phyloP scores from a whole-genome alignment of 345 rosid species.

The Erodium maritimum region DNA sequence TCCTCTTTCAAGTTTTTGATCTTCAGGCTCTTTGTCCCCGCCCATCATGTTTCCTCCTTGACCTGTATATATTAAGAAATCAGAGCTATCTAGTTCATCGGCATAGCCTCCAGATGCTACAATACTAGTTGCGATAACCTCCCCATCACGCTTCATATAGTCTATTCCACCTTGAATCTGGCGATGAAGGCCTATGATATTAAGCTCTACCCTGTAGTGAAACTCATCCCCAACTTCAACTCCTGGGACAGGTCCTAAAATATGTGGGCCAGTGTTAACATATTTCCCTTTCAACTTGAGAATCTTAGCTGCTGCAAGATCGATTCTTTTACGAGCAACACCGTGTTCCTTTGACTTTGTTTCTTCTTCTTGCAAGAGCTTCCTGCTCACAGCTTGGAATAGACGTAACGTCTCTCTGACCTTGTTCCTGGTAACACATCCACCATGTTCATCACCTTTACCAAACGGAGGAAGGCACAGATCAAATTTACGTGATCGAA shows the following conservation, averaged over 20 bases:
- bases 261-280: slow-evolving; percentile 27
- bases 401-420: slow-evolving; percentile 74
- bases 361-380: slow-evolving; percentile 66
- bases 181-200: slow-evolving; percentile 65
- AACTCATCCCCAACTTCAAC: slow-evolving; percentile 76
- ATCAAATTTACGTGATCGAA: slow-evolving; percentile 9
- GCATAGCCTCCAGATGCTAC: slow-evolving; percentile 70
- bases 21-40: slow-evolving; percentile 47
- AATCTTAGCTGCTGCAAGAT: slow-evolving; percentile 42
- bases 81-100: slow-evolving; percentile 46
- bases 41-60: slow-evolving; percentile 59
- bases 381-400: slow-evolving; percentile 57
- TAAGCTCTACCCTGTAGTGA: slow-evolving; percentile 65
- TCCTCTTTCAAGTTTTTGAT: slow-evolving; percentile 64
- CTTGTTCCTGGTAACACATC: slow-evolving; percentile 33
- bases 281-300: slow-evolving; percentile 40
- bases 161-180: slow-evolving; percentile 68
- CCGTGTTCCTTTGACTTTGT: slow-evolving; percentile 23
- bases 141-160: slow-evolving; percentile 27
- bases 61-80: slow-evolving; percentile 59
- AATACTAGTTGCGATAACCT: slow-evolving; percentile 47
- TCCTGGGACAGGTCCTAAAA: slow-evolving; percentile 71
- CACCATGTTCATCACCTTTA: slow-evolving; percentile 13
- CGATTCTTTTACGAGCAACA: slow-evolving; percentile 31
- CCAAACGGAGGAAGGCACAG: slow-evolving; percentile 45